Evolutionary conservation across 768 basidiomycete species (phyloP), one percentile per base, ranked within the genome.

Genomic region (Krasilnikovozyma curviuscula): DNA sequence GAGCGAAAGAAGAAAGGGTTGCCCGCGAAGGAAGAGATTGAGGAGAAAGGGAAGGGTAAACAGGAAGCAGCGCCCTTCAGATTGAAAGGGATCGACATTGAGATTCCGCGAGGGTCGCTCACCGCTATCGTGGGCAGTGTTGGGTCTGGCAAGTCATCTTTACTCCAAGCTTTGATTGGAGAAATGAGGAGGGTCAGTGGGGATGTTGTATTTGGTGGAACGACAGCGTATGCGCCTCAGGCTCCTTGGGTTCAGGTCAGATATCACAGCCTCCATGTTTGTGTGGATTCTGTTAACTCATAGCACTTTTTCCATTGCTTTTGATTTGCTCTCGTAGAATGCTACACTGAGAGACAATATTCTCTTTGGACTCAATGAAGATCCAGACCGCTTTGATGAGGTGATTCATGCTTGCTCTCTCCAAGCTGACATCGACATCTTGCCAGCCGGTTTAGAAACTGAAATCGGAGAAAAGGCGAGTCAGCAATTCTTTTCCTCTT

Each of bases 401-500:
- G 55, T 59, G n/a, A 55, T 62, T 16, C 49, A 59, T 5, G 59
- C 61, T 21, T 63, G 61, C 40, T 53, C 55, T 18, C 50, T 65
- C 14, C 29, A 38, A 19, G 34, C 40, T 19, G 59, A 63, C 43
- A 46, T 64, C 16, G 49, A 53, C 3, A 43, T 45, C n/a, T 53
- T 59, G 32, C 21, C 48, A 5, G 52, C 58, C 38, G 64, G 62
- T 8, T 38, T 57, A 5, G 47, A 54, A 48, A 61, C 60, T 10
- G 55, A 57, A 39, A 83, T 85, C 44, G 84, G 84, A 13, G 81
- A 85, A 64, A 78, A 78, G 58, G 83, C 81, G n/a, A 0, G 60
- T 67, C 35, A 62, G 59, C 2, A 55, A 67, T 2, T 64, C 61
- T n/a, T n/a, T n/a, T n/a, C n/a, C n/a, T n/a, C n/a, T n/a, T n/a